These are phyloP conservation scores for Amanita muscaria DNA, from an alignment of 768 basidiomycete genomes.

Conservation along the genomic window DNA sequence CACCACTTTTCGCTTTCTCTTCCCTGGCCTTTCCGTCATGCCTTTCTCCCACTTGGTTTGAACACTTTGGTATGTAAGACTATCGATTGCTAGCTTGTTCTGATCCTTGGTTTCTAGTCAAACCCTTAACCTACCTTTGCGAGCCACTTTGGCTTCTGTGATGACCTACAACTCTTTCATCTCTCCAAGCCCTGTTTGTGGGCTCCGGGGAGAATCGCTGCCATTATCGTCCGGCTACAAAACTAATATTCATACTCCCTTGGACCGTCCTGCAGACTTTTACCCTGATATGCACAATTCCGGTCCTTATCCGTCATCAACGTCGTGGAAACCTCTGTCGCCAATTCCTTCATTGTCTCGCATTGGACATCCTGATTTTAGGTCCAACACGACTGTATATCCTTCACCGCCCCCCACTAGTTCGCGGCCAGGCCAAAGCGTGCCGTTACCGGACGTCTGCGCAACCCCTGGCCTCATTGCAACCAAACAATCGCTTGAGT, in stretches of 20 bases:
- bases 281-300: not conserved
- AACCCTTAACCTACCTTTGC: too few species aligned
- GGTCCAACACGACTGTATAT: slow-evolving; percentile 1
- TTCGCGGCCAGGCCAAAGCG: slow-evolving; percentile 19
- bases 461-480: slow-evolving; percentile 3
- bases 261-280: not conserved
- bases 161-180: not conserved
- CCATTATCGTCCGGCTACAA: not conserved
- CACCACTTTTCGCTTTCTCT: not conserved
- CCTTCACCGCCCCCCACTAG: slow-evolving; percentile 22
- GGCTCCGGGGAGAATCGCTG: not conserved
- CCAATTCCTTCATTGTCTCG: not conserved
- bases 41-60: not conserved
- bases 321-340: not conserved
- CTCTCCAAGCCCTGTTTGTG: not conserved
- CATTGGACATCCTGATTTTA: not conserved
- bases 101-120: not conserved
- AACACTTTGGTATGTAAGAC: not conserved
- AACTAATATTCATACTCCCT: not conserved
- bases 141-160: too few species aligned
- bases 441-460: slow-evolving; percentile 15
- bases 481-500: not conserved
- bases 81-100: not conserved
- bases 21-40: not conserved
- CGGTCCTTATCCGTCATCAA: not conserved